Base-by-base conservation (phyloP, 2,329 filamentous ascomycete species). In the Daldinia sp. region DNA sequence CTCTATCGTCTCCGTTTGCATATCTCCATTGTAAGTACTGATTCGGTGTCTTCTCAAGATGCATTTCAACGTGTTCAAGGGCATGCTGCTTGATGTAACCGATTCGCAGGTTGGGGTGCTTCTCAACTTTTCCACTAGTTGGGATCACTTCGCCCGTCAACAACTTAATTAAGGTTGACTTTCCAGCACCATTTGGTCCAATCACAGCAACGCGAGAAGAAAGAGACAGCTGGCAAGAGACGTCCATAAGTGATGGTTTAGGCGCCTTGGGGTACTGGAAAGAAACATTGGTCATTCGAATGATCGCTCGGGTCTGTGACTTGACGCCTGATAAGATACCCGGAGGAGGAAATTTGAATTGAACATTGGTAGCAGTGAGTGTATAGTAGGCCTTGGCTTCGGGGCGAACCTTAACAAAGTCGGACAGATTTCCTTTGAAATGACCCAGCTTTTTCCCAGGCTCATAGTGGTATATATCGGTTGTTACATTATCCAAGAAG, bases 71-170 rank as follows among this genome's bases (percentile, higher is more conserved):
- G 88, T 99, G 96, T 86, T 99, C 96, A 12, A 99, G 87, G 50
- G 96, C 96, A 81, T 99, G 96, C 85, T 99, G 96, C 85, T 98
- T 98, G 85, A 99, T 98, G 85, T 99, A 99, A 61, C 96, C 96
- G 76, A 99, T 98, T 86, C 96, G 94, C 78, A 99, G 84, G 81
- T 99, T 99, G 74, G 96, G 96, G 81, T 99, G 96, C 86, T 98
- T 98, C 86, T 98, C 94, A 26, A 99, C 96, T 79, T 90, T 93
- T 71, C 96, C 96, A 20, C 82, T 82, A 70, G 92, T 92, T 15
- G 93, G 96, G 73, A 98, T 91, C 20, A 90, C 89, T 81, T 98
- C 96, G 74, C 95, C 96, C 10, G 96, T 99, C 65, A 99, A 87
- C 67, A 99, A 87, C 85, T 99, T 99, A 84, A 99, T 98, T 70